Evolutionary conservation across 305 asterid genomes (phyloP).

Genomic region (Fraxinus paxiana): DNA sequence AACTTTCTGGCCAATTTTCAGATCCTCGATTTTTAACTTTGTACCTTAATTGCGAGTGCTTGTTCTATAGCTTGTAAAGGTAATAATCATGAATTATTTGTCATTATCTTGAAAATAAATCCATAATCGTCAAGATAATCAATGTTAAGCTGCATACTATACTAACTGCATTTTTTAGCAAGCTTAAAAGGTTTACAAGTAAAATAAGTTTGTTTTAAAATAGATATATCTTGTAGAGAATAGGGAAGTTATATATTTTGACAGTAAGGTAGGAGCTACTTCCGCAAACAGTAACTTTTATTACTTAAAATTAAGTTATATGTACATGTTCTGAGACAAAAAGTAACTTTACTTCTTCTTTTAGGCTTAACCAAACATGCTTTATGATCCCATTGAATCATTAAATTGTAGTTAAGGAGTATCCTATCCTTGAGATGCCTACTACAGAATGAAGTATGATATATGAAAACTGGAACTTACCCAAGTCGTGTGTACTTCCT

Average conservation of each 20-base stretch:
- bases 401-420: not conserved
- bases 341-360: not conserved
- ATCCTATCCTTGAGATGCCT: not conserved
- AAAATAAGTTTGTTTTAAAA: not conserved
- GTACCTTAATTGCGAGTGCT: not conserved
- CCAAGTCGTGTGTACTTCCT: not conserved
- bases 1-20: not conserved
- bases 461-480: not conserved
- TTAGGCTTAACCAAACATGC: not conserved
- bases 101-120: constrained; percentile 1
- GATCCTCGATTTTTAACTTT: not conserved
- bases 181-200: not conserved
- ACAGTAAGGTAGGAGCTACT: not conserved
- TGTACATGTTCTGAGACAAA: not conserved
- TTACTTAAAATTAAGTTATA: not conserved
- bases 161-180: not conserved
- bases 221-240: not conserved
- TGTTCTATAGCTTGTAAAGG: not conserved
- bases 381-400: not conserved
- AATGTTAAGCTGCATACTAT: not conserved
- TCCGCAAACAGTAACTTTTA: not conserved
- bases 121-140: not conserved
- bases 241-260: not conserved
- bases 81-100: not conserved
- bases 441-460: not conserved